phyloP scores from a whole-genome alignment of 371 early-diverging fungal species.

The Basidiobolus meristosporus region DNA sequence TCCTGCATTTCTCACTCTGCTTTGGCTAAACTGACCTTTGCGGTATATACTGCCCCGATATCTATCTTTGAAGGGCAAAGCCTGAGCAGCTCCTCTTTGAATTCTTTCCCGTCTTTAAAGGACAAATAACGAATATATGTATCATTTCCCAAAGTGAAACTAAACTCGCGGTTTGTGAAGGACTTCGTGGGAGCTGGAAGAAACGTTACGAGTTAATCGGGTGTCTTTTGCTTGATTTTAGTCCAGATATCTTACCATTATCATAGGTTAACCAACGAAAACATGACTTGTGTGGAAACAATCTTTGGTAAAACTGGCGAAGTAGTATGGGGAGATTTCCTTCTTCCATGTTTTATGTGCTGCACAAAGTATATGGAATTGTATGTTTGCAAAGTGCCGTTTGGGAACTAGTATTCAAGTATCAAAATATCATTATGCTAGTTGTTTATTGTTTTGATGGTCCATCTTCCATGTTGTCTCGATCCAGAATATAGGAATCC shows the following conservation, averaged over 20 bases:
- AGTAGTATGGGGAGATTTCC: conserved; percentile 13
- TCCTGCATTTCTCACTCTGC: neutral
- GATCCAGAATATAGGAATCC: too few relatives aligned
- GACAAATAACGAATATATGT: conserved; percentile 82
- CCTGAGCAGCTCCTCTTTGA: conserved; percentile 54
- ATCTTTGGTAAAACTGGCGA: conserved; percentile 54
- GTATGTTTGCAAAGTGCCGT: too few relatives aligned
- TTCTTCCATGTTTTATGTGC: neutral
- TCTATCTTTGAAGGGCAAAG: conserved; percentile 85
- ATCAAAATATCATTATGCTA: too few relatives aligned
- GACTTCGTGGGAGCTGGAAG: conserved; percentile 18
- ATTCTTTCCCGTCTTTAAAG: conserved; percentile 42
- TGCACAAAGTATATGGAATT: too few relatives aligned
- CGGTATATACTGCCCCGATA: conserved; percentile 91
- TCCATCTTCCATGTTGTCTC: too few relatives aligned
- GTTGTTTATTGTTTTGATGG: too few relatives aligned
- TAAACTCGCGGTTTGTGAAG: conserved; percentile 83
- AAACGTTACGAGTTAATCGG: neutral
- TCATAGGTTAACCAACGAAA: conserved; percentile 75
- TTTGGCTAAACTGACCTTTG: conserved; percentile 19
- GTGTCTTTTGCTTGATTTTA: neutral
- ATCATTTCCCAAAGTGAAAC: conserved; percentile 64
- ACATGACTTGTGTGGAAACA: conserved; percentile 68
- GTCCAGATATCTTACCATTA: conserved; percentile 15
- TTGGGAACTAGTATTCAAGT: too few relatives aligned